Conservation (phyloP, 2,329 filamentous ascomycete genomes). For the Amphichorda felina region DNA sequence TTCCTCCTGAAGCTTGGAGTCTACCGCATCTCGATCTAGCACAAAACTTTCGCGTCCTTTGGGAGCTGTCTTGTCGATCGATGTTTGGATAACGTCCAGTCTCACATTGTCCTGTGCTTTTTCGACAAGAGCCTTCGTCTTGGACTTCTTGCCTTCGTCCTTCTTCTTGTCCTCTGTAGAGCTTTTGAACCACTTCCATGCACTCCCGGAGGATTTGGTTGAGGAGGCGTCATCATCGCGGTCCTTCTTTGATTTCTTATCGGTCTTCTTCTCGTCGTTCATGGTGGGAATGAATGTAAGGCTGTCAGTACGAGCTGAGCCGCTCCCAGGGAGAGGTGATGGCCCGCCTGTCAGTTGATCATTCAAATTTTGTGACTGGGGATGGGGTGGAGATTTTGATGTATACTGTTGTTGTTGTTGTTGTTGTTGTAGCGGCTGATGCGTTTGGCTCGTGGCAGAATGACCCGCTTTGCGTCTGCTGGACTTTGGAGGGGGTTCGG, state of each 20-base stretch:
- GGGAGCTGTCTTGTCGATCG: conserved; percentile 55
- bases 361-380: conserved; percentile 11
- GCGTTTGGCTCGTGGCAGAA: neutral
- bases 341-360: conserved; percentile 27
- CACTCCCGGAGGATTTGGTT: conserved; percentile 55
- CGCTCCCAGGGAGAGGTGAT: conserved; percentile 58
- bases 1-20: conserved; percentile 65
- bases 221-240: conserved; percentile 45
- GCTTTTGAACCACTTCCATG: conserved; percentile 66
- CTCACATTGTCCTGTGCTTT: conserved; percentile 66
- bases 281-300: conserved; percentile 73
- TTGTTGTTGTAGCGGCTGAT: conserved; percentile 9
- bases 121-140: conserved; percentile 43
- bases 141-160: conserved; percentile 55
- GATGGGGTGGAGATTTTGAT: conserved; percentile 9
- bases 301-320: conserved; percentile 57
- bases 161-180: conserved; percentile 60
- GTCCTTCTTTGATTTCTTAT: conserved; percentile 68
- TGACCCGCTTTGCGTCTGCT: conserved; percentile 17
- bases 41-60: conserved; percentile 74
- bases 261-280: conserved; percentile 58
- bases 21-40: conserved; percentile 64
- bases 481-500: conserved; percentile 35
- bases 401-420: conserved; percentile 10
- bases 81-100: conserved; percentile 76